These are phyloP conservation scores for Metarhizium rileyi DNA, from an alignment of 2,329 filamentous ascomycete genomes.

Conservation along the genomic window DNA sequence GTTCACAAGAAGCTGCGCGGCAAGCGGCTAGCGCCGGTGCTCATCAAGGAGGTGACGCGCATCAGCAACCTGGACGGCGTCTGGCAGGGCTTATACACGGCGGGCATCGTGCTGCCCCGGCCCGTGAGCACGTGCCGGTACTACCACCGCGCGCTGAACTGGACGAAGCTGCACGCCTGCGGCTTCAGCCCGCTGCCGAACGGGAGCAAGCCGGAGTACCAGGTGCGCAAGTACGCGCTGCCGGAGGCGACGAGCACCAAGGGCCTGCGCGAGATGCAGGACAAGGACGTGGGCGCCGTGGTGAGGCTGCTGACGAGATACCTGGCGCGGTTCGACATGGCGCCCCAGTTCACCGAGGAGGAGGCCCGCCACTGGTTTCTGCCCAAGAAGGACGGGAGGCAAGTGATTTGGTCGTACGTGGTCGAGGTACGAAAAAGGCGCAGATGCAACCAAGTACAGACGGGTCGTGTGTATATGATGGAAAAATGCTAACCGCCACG, in stretches of 20 bases:
- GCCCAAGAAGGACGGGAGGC: slow-evolving; percentile 54
- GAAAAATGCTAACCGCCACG: neutral
- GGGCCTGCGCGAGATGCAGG: slow-evolving; percentile 72
- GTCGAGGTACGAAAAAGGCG: slow-evolving; percentile 52
- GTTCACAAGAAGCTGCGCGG: slow-evolving; percentile 95
- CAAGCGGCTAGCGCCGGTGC: slow-evolving; percentile 82
- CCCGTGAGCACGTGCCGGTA: slow-evolving; percentile 91
- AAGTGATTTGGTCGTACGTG: slow-evolving; percentile 90
- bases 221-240: slow-evolving; percentile 77
- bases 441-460: neutral
- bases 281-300: slow-evolving; percentile 68
- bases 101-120: slow-evolving; percentile 79
- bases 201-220: slow-evolving; percentile 74
- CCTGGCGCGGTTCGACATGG: slow-evolving; percentile 70
- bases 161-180: slow-evolving; percentile 90
- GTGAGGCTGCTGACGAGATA: slow-evolving; percentile 67
- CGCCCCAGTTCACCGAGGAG: slow-evolving; percentile 67
- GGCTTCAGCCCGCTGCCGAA: slow-evolving; percentile 84
- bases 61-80: slow-evolving; percentile 78
- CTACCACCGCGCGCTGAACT: slow-evolving; percentile 88
- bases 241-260: slow-evolving; percentile 62
- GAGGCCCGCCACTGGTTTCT: slow-evolving; percentile 88
- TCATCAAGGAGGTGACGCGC: slow-evolving; percentile 96
- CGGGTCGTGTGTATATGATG: too few relatives aligned
- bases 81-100: slow-evolving; percentile 95